Conservation (phyloP, 805 yeast genomes). For the Barnettozyma vustinii region DNA sequence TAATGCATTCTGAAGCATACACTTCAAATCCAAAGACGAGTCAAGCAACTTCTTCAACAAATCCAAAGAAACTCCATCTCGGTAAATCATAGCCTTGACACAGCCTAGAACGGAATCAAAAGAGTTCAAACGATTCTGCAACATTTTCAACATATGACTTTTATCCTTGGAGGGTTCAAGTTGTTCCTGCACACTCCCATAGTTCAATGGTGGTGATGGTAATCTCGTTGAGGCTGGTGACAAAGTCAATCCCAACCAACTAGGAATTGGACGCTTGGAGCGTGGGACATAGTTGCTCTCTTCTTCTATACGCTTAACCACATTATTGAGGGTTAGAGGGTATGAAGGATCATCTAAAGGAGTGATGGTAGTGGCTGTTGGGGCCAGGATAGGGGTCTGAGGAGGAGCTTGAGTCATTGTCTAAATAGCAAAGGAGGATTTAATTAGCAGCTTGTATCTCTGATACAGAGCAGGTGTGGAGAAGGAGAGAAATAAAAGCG, state of each 20-base stretch:
- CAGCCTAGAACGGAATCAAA: not conserved
- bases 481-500: not conserved
- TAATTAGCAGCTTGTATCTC: not conserved
- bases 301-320: not conserved
- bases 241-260: not conserved
- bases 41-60: not conserved
- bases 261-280: not conserved
- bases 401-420: not conserved
- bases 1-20: not conserved
- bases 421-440: not conserved
- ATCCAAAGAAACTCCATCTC: not conserved
- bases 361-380: not conserved
- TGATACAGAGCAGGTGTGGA: not conserved
- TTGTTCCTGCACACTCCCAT: not conserved
- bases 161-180: not conserved
- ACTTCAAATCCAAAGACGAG: not conserved
- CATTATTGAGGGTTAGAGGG: not conserved
- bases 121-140: not conserved
- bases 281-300: not conserved
- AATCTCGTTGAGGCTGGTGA: not conserved
- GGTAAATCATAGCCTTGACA: not conserved
- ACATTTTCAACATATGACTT: not conserved
- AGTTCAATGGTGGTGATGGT: not conserved
- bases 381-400: not conserved
- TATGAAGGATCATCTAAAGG: not conserved